These are phyloP conservation scores for Cladosporium sphaerospermum DNA, from an alignment of 2,329 filamentous ascomycete genomes.

Conservation along the genomic window DNA sequence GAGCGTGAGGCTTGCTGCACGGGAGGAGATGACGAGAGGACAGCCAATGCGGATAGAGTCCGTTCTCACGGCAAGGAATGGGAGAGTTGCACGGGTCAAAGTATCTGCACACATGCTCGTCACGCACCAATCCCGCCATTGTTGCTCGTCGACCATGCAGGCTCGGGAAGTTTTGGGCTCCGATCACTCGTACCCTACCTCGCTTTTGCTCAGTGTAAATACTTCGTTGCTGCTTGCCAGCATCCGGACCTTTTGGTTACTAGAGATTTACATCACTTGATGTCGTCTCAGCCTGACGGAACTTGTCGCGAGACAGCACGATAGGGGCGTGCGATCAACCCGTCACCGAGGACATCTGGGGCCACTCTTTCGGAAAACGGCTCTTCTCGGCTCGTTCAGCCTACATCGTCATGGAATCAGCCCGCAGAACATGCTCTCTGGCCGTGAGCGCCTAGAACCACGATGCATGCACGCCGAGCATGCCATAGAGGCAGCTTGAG, in stretches of 20 bases:
- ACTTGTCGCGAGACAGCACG: background rate
- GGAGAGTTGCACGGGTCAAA: background rate
- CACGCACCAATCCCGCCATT: background rate
- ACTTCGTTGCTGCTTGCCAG: background rate
- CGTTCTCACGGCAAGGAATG: constrained; percentile 1
- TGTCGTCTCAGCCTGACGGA: background rate
- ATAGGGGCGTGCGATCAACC: background rate
- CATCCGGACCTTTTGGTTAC: background rate
- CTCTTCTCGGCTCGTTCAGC: no score
- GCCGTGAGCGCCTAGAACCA: background rate
- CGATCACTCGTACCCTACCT: background rate
- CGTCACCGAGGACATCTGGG: background rate
- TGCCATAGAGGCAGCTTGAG: background rate
- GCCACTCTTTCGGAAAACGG: background rate
- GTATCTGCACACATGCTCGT: constrained; percentile 6
- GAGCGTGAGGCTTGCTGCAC: background rate
- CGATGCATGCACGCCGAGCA: constrained; percentile 2
- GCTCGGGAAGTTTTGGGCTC: constrained; percentile 1
- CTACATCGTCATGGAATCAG: no score
- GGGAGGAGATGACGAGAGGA: constrained; percentile 5
- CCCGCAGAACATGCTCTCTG: no score
- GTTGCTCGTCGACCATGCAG: constrained; percentile 5
- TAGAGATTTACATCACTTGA: background rate
- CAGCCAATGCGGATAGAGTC: background rate
- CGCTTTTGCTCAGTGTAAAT: background rate